Evolutionary conservation across 1,284 basidiomycete genomes (phyloP), one percentile per base, ranked within the genome.

Genomic region (Sporisorium exsertum): DNA sequence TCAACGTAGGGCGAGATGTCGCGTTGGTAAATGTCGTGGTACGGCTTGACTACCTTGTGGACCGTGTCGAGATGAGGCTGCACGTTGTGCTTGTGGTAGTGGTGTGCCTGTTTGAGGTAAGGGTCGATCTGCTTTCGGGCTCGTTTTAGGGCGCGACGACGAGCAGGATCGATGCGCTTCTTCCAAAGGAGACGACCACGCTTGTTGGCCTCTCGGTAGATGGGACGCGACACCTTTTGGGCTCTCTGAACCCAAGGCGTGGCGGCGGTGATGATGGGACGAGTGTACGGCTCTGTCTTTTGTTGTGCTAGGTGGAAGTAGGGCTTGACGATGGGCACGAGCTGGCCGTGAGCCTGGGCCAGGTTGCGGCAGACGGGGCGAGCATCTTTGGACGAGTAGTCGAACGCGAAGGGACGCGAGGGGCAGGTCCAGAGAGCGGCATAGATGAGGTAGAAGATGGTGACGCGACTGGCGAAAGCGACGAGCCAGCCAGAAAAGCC

Each of bases 1-100:
- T 71, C 51, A 15, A 84, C 64, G 49, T 84, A 78, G n/a, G 84
- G 83, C 40, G 76, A 73, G n/a, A 85, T 72, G 40, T 85, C 84
- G 52, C 82, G 78, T n/a, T 71, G 50, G 64, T 83, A 83, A 45
- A 83, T 78, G 61, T 80, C 76, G 32, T 74, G 74, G 66, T 84
- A 84, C 0, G 83, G 83, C 69, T 80, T 78, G 62, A 81, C 52
- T 5, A 74, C 53, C 47, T 70, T 74, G 65, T 74, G 72, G n/a
- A 53, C 65, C 43, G 69, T 58, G 42, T 81, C 68, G 54, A 85
- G 58, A 51, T 83, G 80, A 9, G 82, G 81, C 61, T 81, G 75
- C 3, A 84, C 66, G 16, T 82, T 72, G 47, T 70, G 72, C 49
- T 74, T 78, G 77, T 84, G 84, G 50, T 85, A 77, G 15, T 54